These are phyloP conservation scores for Candida piceae DNA, from an alignment of 805 yeast genomes.

Conservation along the genomic window DNA sequence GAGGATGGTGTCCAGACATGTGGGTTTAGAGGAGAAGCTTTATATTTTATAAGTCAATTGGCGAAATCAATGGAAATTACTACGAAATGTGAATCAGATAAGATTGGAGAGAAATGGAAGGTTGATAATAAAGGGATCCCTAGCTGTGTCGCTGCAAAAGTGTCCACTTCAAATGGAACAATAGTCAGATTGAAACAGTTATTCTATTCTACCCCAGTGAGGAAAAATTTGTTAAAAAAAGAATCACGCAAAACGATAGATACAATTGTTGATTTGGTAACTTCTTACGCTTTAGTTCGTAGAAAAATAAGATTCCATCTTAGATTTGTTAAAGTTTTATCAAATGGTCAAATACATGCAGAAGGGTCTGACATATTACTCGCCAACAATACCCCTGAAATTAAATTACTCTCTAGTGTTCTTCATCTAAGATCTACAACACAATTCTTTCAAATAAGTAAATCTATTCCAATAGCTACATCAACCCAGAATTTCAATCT, in stretches of 20 bases:
- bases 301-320: conserved; percentile 29
- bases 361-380: conserved; percentile 10
- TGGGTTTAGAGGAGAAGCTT: conserved; percentile 50
- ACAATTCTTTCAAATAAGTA: conserved; percentile 13
- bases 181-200: conserved; percentile 29
- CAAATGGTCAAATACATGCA: conserved; percentile 11
- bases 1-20: conserved; percentile 26
- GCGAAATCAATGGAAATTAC: conserved; percentile 27
- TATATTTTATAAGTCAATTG: conserved; percentile 33
- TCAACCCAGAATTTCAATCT: conserved; percentile 1
- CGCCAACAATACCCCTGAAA: conserved; percentile 6
- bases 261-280: conserved; percentile 20
- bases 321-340: conserved; percentile 15
- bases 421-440: conserved; percentile 14
- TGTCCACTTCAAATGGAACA: conserved; percentile 33
- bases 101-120: conserved; percentile 32
- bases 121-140: conserved; percentile 28
- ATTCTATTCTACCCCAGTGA: conserved; percentile 30
- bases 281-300: conserved; percentile 29
- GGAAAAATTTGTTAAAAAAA: conserved; percentile 27
- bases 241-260: conserved; percentile 23
- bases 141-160: conserved; percentile 11
- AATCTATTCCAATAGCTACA: conserved; percentile 4
- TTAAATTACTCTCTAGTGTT: conserved; percentile 10
- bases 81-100: conserved; percentile 28